Conservation (phyloP, 2,329 filamentous ascomycete genomes). For the Neoarthrinium moseri region DNA sequence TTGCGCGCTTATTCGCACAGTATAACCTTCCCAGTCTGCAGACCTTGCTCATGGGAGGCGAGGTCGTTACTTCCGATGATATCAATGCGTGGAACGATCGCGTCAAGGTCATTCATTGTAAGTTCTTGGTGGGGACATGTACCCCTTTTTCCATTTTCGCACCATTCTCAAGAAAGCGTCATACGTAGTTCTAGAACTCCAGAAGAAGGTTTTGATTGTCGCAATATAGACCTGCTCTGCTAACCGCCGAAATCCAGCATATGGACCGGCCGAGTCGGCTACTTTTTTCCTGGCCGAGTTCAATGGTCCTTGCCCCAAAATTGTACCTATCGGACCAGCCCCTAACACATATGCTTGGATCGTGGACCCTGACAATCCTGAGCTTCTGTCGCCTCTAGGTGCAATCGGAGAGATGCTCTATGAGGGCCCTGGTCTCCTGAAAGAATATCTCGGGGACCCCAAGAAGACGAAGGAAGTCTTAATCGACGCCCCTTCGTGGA, state of each 20-base stretch:
- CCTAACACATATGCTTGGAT: slow-evolving; percentile 34
- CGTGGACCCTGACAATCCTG: slow-evolving; percentile 22
- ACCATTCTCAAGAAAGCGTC: too few relatives aligned
- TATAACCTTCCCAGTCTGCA: slow-evolving; percentile 12
- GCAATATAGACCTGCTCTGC: background rate
- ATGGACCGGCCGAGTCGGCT: slow-evolving; percentile 33
- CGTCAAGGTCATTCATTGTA: slow-evolving; percentile 3
- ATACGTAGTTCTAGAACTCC: background rate
- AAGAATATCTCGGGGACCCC: slow-evolving; percentile 38
- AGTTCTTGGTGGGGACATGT: background rate
- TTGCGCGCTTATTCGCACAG: slow-evolving; percentile 1
- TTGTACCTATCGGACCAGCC: slow-evolving; percentile 26
- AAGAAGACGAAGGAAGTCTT: slow-evolving; percentile 40
- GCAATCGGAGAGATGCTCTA: slow-evolving; percentile 38
- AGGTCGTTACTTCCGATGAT: slow-evolving; percentile 14
- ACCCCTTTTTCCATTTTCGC: background rate
- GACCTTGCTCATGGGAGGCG: slow-evolving; percentile 17
- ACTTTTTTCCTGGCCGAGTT: background rate
- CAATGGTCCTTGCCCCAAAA: slow-evolving; percentile 22
- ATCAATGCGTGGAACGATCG: slow-evolving; percentile 1
- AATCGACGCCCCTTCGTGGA: slow-evolving; percentile 37
- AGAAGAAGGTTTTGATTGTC: background rate
- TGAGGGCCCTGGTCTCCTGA: slow-evolving; percentile 29
- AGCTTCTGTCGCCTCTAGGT: slow-evolving; percentile 30
- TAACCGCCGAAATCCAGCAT: slow-evolving; percentile 18